phyloP scores from a whole-genome alignment of 139 green algal species.

The Chlorokybus atmophyticus region DNA sequence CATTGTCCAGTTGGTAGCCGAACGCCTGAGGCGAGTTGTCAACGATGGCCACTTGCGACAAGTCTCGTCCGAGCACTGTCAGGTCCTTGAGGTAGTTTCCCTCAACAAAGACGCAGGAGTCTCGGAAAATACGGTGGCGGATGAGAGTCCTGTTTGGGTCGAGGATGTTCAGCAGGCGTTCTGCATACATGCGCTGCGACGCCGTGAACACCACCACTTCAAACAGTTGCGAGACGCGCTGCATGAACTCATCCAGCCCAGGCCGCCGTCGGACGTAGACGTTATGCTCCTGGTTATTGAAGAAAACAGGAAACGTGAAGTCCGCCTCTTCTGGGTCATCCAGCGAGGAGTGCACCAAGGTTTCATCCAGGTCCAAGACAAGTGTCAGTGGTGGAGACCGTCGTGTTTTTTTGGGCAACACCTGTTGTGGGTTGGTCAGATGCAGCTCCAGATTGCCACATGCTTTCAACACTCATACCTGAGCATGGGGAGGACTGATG shows the following conservation, averaged over 20 bases:
- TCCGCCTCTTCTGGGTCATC: slow-evolving; percentile 30
- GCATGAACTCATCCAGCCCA: slow-evolving; percentile 53
- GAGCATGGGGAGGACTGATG: no score
- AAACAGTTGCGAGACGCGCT: slow-evolving; percentile 48
- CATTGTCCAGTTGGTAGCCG: slow-evolving; percentile 61
- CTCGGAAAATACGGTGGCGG: slow-evolving; percentile 77
- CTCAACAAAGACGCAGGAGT: slow-evolving; percentile 79
- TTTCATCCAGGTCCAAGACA: slow-evolving; percentile 49
- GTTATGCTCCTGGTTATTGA: slow-evolving; percentile 45
- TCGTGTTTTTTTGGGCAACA: no score
- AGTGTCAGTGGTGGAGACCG: no score
- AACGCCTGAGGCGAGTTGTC: slow-evolving; percentile 86
- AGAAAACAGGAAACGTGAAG: slow-evolving; percentile 60
- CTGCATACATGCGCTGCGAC: slow-evolving; percentile 53
- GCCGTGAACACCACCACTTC: slow-evolving; percentile 78
- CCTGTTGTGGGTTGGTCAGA: no score
- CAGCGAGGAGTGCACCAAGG: slow-evolving; percentile 35
- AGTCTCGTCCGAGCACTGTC: slow-evolving; percentile 70
- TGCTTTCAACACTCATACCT: no score
- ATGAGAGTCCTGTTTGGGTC: slow-evolving; percentile 57
- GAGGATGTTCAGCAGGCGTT: slow-evolving; percentile 65
- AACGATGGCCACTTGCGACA: slow-evolving; percentile 72
- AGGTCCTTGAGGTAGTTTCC: slow-evolving; percentile 82
- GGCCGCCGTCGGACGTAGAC: slow-evolving; percentile 52
- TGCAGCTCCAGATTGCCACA: no score